phyloP scores from a whole-genome alignment of 1,139 yeast genomes.

The Yamadazyma triangularis region DNA sequence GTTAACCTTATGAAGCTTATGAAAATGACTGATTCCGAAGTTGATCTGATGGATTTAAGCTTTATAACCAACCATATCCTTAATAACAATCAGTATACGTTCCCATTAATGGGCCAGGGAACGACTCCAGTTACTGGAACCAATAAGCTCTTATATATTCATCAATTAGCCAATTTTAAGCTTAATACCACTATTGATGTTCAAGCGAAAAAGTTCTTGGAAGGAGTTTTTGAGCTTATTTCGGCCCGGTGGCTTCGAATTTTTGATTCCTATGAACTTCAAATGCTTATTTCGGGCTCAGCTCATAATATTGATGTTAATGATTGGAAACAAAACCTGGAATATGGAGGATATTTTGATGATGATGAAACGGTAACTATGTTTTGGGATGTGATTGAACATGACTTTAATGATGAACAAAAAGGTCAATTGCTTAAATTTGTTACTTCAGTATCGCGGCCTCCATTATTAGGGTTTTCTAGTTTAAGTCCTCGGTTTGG shows the following conservation, averaged over 20 bases:
- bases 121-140: slow-evolving; percentile 60
- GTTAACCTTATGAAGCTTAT: slow-evolving; percentile 59
- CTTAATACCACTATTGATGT: slow-evolving; percentile 57
- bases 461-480: slow-evolving; percentile 84
- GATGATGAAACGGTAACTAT: slow-evolving; percentile 51
- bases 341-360: slow-evolving; percentile 63
- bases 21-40: slow-evolving; percentile 52
- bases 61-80: slow-evolving; percentile 56
- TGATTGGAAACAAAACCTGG: slow-evolving; percentile 63
- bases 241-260: slow-evolving; percentile 73
- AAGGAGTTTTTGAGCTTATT: slow-evolving; percentile 67
- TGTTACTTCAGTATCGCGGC: slow-evolving; percentile 88
- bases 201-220: slow-evolving; percentile 62
- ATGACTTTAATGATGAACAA: slow-evolving; percentile 60
- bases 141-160: slow-evolving; percentile 71
- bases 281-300: slow-evolving; percentile 83
- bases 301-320: slow-evolving; percentile 59
- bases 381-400: slow-evolving; percentile 70
- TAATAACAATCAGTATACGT: slow-evolving; percentile 31
- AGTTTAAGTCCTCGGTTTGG: slow-evolving; percentile 77
- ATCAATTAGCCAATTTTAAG: slow-evolving; percentile 74
- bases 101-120: slow-evolving; percentile 53
- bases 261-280: slow-evolving; percentile 82
- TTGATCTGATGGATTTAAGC: slow-evolving; percentile 54
- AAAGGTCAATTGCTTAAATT: slow-evolving; percentile 66